Evolutionary conservation across 306 rosid genomes (phyloP), one percentile per base, ranked within the genome.

Genomic region (Casuarina equisetifolia): DNA sequence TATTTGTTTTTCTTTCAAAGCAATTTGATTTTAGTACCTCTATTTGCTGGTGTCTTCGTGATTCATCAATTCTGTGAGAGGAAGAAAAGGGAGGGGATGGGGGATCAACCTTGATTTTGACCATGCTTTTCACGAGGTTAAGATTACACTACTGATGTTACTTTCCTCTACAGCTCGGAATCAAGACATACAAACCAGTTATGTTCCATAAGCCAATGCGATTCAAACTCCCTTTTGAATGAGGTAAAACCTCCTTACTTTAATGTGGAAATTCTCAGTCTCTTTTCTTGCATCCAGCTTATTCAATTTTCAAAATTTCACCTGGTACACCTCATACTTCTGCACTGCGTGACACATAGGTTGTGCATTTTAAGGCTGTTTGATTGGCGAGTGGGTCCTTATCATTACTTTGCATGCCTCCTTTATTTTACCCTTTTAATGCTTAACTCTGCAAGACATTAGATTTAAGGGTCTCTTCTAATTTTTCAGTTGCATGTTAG

Each of bases 191-290:
- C 99, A 32, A 87, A 92, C 88, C 97, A 88, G 72, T 87, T 95
- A 79, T 92, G 99, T 89, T 95, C 99, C 79, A 95, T 92, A 80
- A 95, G 96, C 88, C 93, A 86, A 64, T 95, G 99, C 76, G 84
- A 91, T 84, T 92, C 97, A 51, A 86, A 83, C 84, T 95, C 99
- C 83, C 97, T 95, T 76, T 84, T 92, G 75, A 92, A 88, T 82
- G 97, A 95, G 97, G 97, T 92, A 91, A 75, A 57, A 3, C 67
- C 57, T 57, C 79, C 13, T 39, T 82, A 76, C 67, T 73, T 53
- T 80, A 72, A 55, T 48, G 68, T 16, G 17, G 42, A 66, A 35
- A 6, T 5, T 67, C 71, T 42, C 13, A 3, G 17, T 35, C 16
- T 3, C 71, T 48, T 35, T 69, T 72, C 76, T 43, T 25, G 38